Evolutionary conservation across 2,329 filamentous ascomycete genomes (phyloP), one percentile per base, ranked within the genome.

Genomic region (Hansfordia pulvinata): DNA sequence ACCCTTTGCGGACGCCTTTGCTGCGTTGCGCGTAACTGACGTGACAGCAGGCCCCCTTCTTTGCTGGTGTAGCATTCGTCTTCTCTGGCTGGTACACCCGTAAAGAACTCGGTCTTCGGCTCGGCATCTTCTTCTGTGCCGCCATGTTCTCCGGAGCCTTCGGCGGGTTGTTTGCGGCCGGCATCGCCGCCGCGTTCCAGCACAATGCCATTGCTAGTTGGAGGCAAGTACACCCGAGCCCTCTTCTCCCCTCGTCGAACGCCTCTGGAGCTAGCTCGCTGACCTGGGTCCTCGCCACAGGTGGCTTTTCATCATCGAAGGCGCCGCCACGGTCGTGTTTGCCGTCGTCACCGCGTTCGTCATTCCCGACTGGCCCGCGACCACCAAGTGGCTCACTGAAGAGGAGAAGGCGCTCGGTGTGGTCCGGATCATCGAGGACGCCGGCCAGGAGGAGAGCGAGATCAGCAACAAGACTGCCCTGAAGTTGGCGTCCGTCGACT

Each of bases 211-310:
- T 29, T 9, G 8, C 16, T 8, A 29, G 28, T 13, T 29, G 28
- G 28, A 29, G 28, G 17, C 17, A 23, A 15, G 11, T 23, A 10
- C 14, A n/a, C n/a, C n/a, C n/a, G n/a, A n/a, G n/a, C n/a, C n/a
- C n/a, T n/a, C n/a, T n/a, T n/a, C n/a, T n/a, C n/a, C 62, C 27
- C 67, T 66, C 2, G 40, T 69, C 4, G 62, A 59, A 7, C 58
- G 58, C 2, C 38, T 51, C 19, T 34, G 44, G 5, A 56, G 57
- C 3, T 64, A 58, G 55, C 53, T n/a, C n/a, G n/a, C n/a, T n/a
- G n/a, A n/a, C n/a, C n/a, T n/a, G n/a, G n/a, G n/a, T n/a, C n/a
- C n/a, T n/a, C n/a, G n/a, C n/a, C n/a, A n/a, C n/a, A n/a, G 50
- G 19, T 76, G 70, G 69, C n/a, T n/a, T n/a, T n/a, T 29, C 11